Percentiles rank a stretch among this genome's conserved stretches.
phyloP scores from a whole-genome alignment of 805 yeast species.

The Ascoidea asiatica region DNA sequence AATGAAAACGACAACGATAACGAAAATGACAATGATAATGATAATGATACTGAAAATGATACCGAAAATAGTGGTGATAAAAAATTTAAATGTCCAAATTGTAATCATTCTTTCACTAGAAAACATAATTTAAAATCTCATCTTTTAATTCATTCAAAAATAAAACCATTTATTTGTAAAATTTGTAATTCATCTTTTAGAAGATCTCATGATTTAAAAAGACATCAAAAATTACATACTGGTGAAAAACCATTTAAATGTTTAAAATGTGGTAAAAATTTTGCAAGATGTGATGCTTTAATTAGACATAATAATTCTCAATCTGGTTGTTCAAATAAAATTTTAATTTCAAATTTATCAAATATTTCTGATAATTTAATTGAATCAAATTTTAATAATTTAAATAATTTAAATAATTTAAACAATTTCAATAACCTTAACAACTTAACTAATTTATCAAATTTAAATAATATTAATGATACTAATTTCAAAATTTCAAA shows the following conservation, averaged over 20 bases:
- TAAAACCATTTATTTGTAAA: slow-evolving; percentile 50
- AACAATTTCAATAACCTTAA: background rate
- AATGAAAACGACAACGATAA: too few species aligned
- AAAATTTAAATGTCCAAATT: slow-evolving; percentile 38
- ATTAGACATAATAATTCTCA: slow-evolving; percentile 47
- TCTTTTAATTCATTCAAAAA: slow-evolving; percentile 50
- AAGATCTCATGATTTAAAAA: slow-evolving; percentile 60
- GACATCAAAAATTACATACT: slow-evolving; percentile 65
- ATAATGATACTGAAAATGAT: too few species aligned
- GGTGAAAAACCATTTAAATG: slow-evolving; percentile 64
- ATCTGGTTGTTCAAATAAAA: slow-evolving; percentile 16
- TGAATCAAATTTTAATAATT: background rate
- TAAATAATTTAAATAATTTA: too few species aligned
- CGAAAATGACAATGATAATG: too few species aligned
- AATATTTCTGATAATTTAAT: background rate
- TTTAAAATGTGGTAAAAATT: slow-evolving; percentile 42
- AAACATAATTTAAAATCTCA: slow-evolving; percentile 68
- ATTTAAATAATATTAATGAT: too few species aligned
- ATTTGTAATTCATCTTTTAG: slow-evolving; percentile 52
- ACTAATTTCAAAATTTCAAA: too few species aligned
- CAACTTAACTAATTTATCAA: background rate
- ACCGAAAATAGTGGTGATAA: slow-evolving; percentile 14
- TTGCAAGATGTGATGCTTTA: slow-evolving; percentile 68
- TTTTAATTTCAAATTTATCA: background rate
- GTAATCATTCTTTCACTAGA: slow-evolving; percentile 54